Percentiles rank a stretch among this genome's conserved stretches.
Evolutionary conservation across 768 basidiomycete genomes (phyloP).

Genomic region (Suillus sp.): DNA sequence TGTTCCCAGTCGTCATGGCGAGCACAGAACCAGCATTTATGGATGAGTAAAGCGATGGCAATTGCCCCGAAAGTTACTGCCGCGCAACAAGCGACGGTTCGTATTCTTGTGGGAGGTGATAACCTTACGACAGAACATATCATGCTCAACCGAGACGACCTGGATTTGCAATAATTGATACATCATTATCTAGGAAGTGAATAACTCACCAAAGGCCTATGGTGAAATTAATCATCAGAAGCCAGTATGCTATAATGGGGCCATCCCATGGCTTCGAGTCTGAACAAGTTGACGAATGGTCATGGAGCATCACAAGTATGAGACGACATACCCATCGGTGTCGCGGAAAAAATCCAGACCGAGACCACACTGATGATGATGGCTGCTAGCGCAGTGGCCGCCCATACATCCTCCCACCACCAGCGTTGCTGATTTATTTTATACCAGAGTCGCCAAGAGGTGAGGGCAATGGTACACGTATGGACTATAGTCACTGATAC

Average conservation of each 20-base stretch:
- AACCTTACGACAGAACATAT: conserved; percentile 15
- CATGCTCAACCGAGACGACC: conserved; percentile 15
- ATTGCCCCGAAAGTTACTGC: conserved; percentile 9
- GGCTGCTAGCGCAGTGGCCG: conserved; percentile 9
- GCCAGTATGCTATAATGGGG: conserved; percentile 15
- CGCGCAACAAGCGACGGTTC: conserved; percentile 9
- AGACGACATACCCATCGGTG: conserved; percentile 5
- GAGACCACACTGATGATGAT: conserved; percentile 6
- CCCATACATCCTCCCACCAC: conserved; percentile 19
- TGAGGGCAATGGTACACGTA: conserved; percentile 5
- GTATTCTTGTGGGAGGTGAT: conserved; percentile 9
- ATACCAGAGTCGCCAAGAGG: conserved; percentile 16
- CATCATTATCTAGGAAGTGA: neutral
- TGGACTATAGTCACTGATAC: conserved; percentile 12
- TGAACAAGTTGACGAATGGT: neutral
- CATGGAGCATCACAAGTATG: neutral
- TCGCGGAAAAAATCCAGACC: conserved; percentile 13
- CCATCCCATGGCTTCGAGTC: conserved; percentile 5
- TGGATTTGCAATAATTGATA: neutral
- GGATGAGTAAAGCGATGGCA: conserved; percentile 9
- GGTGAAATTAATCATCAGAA: conserved; percentile 9
- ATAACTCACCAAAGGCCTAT: conserved; percentile 15
- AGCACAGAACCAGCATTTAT: conserved; percentile 16
- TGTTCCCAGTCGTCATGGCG: conserved; percentile 9
- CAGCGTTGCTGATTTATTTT: conserved; percentile 5